Conservation (phyloP, 169 alveolate genomes). For the Ichthyophthirius multifiliis region DNA sequence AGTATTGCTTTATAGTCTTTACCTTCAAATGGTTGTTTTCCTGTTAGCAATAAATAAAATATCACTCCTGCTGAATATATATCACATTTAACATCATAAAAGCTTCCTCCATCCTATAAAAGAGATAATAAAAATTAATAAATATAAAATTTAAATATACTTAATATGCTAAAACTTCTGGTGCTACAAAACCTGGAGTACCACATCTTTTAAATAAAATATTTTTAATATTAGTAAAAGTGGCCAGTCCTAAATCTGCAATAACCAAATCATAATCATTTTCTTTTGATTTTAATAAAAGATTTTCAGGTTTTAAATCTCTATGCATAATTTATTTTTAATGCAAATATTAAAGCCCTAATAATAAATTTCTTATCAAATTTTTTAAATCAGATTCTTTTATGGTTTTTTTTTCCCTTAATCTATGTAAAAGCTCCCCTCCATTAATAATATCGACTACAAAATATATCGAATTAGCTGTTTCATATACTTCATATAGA, state of each 20-base stretch:
- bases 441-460: constrained; percentile 68
- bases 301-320: constrained; percentile 77
- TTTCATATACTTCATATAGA: constrained; percentile 76
- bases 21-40: constrained; percentile 33
- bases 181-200: constrained; percentile 81
- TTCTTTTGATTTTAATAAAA: constrained; percentile 50
- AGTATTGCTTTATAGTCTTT: constrained; percentile 30
- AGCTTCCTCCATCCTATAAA: constrained; percentile 21
- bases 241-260: constrained; percentile 80
- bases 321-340: constrained; percentile 59
- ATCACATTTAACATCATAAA: constrained; percentile 66
- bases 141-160: neutral
- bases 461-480: constrained; percentile 70
- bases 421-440: constrained; percentile 68
- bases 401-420: constrained; percentile 41
- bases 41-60: constrained; percentile 42
- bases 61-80: constrained; percentile 71
- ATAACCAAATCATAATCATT: constrained; percentile 62
- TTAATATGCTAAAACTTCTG: constrained; percentile 45
- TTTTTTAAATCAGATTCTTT: constrained; percentile 39
- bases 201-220: constrained; percentile 64
- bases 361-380: constrained; percentile 51
- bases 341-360: constrained; percentile 57
- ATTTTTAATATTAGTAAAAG: constrained; percentile 48
- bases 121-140: constrained; percentile 35